Percentiles rank a stretch among this genome's conserved stretches.
Conservation (phyloP, 2,329 filamentous ascomycete genomes). For the Dactylellina haptotyla region DNA sequence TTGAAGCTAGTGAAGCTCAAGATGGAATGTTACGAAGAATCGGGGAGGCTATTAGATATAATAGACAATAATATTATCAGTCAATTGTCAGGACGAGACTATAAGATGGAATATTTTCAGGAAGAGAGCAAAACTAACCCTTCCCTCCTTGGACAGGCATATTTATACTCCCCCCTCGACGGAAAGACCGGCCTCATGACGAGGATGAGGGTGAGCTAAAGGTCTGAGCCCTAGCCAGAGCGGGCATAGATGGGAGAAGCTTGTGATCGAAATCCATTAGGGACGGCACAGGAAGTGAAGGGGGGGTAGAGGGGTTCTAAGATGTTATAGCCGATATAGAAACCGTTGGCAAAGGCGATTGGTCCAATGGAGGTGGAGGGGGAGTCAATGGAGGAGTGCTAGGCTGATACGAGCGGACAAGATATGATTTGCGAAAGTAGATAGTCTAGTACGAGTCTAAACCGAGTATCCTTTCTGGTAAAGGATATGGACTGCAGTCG, state of each 20-base stretch:
- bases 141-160: constrained; percentile 38
- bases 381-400: constrained; percentile 14
- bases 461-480: constrained; percentile 31
- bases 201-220: constrained; percentile 24
- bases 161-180: constrained; percentile 51
- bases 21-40: constrained; percentile 30
- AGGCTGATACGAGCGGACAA: constrained; percentile 30
- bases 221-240: constrained; percentile 52
- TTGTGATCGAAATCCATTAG: constrained; percentile 40
- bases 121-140: constrained; percentile 43
- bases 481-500: constrained; percentile 30
- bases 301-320: constrained; percentile 15
- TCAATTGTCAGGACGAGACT: constrained; percentile 28
- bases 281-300: constrained; percentile 15
- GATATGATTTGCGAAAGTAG: constrained; percentile 45
- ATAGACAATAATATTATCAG: constrained; percentile 1
- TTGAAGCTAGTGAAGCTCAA: constrained; percentile 16
- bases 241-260: constrained; percentile 20
- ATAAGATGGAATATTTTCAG: constrained; percentile 42
- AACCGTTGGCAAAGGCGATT: constrained; percentile 38
- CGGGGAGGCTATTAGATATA: constrained; percentile 1
- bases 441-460: constrained; percentile 13
- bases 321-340: constrained; percentile 40
- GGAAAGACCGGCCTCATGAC: constrained; percentile 16
- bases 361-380: constrained; percentile 16